phyloP scores from a whole-genome alignment of 2,329 filamentous ascomycete genomes.

The Pseudogymnoascus sp. region DNA sequence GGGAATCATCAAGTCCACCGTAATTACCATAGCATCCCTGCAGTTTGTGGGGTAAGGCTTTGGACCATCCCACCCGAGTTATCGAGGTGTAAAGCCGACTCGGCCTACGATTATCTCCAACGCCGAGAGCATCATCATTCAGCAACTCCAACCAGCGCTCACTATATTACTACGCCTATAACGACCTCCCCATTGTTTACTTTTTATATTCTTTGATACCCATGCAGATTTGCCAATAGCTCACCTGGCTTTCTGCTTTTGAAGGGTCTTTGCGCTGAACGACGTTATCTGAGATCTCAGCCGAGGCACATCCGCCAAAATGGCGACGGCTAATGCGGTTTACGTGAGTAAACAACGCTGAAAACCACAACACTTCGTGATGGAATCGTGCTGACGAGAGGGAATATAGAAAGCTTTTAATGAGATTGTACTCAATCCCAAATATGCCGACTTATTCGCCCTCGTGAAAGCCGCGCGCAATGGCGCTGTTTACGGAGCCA shows the following conservation, averaged over 20 bases:
- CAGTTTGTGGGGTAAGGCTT: constrained; percentile 1
- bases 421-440: constrained; percentile 69
- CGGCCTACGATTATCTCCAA: background rate
- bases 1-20: background rate
- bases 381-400: constrained; percentile 9
- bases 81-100: background rate
- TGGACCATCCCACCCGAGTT: constrained; percentile 5
- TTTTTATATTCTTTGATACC: background rate
- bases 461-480: constrained; percentile 91
- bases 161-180: background rate
- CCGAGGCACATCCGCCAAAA: constrained; percentile 7
- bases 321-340: constrained; percentile 1
- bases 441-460: constrained; percentile 74
- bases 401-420: constrained; percentile 44
- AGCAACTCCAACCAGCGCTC: background rate
- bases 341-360: constrained; percentile 7
- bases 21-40: background rate
- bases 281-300: constrained; percentile 6
- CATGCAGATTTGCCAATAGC: background rate
- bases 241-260: background rate
- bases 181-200: background rate
- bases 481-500: constrained; percentile 91
- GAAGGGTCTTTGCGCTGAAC: background rate
- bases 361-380: background rate
- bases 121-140: background rate